phyloP scores from a whole-genome alignment of 441 rosid genomes.

The Heliophila coronopifolia region DNA sequence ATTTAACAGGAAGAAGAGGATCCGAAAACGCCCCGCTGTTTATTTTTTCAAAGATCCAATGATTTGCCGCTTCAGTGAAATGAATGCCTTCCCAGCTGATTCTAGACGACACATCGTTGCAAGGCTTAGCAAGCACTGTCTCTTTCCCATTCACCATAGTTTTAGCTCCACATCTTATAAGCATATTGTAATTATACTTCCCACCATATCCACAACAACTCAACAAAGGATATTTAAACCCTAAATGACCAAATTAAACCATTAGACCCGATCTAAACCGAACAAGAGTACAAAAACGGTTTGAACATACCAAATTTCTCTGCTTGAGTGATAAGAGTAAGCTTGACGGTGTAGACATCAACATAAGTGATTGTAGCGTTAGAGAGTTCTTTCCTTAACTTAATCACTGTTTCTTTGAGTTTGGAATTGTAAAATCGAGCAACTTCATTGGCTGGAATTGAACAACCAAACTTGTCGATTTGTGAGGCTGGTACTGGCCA shows the following conservation, averaged over 20 bases:
- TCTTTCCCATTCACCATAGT: slow-evolving; percentile 39
- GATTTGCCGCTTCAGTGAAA: slow-evolving; percentile 55
- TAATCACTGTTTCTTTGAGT: slow-evolving; percentile 28
- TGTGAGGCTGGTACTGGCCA: slow-evolving; percentile 35
- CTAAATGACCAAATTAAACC: slow-evolving; percentile 12
- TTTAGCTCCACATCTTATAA: slow-evolving; percentile 43
- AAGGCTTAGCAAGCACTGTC: slow-evolving; percentile 40
- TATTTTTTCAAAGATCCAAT: slow-evolving; percentile 42
- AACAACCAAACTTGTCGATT: slow-evolving; percentile 51
- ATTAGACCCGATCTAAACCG: slow-evolving; percentile 9
- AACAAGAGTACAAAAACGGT: background rate
- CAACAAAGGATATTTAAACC: slow-evolving; percentile 34
- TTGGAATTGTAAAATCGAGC: slow-evolving; percentile 38
- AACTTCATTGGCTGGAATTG: slow-evolving; percentile 46
- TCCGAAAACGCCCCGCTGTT: slow-evolving; percentile 36
- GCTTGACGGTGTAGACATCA: slow-evolving; percentile 44
- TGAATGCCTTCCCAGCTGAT: slow-evolving; percentile 61
- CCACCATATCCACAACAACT: slow-evolving; percentile 88
- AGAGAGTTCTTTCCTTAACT: slow-evolving; percentile 36
- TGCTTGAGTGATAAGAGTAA: slow-evolving; percentile 41
- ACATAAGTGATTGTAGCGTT: slow-evolving; percentile 38
- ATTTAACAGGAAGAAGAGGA: slow-evolving; percentile 30
- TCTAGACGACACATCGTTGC: slow-evolving; percentile 37
- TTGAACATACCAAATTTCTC: slow-evolving; percentile 33
- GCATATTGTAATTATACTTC: slow-evolving; percentile 41